Evolutionary conservation across 2,329 filamentous ascomycete genomes (phyloP).

Genomic region (Curvularia eragrostidis): DNA sequence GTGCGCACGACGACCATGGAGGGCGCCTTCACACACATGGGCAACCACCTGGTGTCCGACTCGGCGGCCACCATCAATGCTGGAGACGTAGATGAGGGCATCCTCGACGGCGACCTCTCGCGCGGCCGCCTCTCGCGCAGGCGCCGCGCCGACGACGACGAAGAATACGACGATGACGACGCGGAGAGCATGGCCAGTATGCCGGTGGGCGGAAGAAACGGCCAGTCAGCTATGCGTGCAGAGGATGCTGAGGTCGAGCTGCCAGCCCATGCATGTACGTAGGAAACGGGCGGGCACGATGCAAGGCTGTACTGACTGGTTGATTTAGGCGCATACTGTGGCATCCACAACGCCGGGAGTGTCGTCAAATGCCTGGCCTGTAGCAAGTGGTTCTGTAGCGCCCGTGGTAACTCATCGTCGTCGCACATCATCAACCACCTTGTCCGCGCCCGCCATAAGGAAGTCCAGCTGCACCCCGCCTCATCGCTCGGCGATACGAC

Average conservation of each 20-base stretch:
- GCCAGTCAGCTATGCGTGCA: slow-evolving; percentile 57
- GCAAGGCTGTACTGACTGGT: neutral
- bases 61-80: slow-evolving; percentile 88
- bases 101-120: slow-evolving; percentile 70
- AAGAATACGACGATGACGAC: slow-evolving; percentile 83
- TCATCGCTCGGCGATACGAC: slow-evolving; percentile 95
- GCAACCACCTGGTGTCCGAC: slow-evolving; percentile 85
- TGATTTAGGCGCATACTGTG: slow-evolving; percentile 77
- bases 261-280: slow-evolving; percentile 78
- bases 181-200: slow-evolving; percentile 78
- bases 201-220: slow-evolving; percentile 76
- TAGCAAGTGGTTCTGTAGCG: slow-evolving; percentile 99
- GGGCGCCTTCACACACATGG: slow-evolving; percentile 85
- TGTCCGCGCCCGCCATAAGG: slow-evolving; percentile 96
- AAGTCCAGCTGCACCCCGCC: slow-evolving; percentile 93
- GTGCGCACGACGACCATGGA: slow-evolving; percentile 65
- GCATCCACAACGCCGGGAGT: slow-evolving; percentile 92
- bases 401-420: slow-evolving; percentile 92
- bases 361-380: slow-evolving; percentile 96
- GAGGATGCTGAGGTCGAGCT: slow-evolving; percentile 78
- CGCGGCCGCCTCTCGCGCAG: slow-evolving; percentile 65
- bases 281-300: slow-evolving; percentile 1
- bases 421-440: slow-evolving; percentile 99
- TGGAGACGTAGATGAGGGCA: slow-evolving; percentile 82
- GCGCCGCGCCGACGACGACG: slow-evolving; percentile 79